A percentile compares a stretch with the other conserved stretches of the same genome.
phyloP scores from a whole-genome alignment of 1,139 yeast species.

The Lodderomyces oxycetoniae region DNA sequence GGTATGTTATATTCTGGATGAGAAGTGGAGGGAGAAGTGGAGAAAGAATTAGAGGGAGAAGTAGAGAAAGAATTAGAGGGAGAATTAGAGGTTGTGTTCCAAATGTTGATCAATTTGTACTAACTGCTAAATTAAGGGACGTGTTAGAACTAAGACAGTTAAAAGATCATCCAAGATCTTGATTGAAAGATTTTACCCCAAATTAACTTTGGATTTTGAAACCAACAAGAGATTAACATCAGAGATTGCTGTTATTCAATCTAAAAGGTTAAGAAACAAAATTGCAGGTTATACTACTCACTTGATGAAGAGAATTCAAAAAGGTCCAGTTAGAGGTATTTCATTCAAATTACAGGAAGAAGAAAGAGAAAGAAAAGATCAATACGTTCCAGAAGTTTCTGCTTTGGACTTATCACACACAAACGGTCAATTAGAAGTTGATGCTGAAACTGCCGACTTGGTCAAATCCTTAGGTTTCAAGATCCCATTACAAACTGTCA shows the following conservation, averaged over 20 bases:
- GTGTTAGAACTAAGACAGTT: constrained; percentile 99
- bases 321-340: constrained; percentile 99
- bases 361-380: constrained; percentile 99
- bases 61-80: not conserved
- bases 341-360: constrained; percentile 99
- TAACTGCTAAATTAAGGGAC: constrained; percentile 58
- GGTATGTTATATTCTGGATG: constrained; percentile 26
- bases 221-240: constrained; percentile 99
- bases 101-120: too few species aligned
- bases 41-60: not conserved
- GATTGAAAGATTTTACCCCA: constrained; percentile 99
- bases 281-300: constrained; percentile 99
- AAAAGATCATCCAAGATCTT: constrained; percentile 99
- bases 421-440: constrained; percentile 96
- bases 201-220: constrained; percentile 99
- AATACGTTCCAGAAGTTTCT: constrained; percentile 99
- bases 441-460: constrained; percentile 95
- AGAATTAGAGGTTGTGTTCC: too few species aligned
- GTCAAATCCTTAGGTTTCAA: constrained; percentile 95
- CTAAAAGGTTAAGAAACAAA: constrained; percentile 99
- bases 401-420: constrained; percentile 98
- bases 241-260: constrained; percentile 98
- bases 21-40: not conserved
- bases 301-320: constrained; percentile 99
- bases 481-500: constrained; percentile 86